phyloP scores from a whole-genome alignment of 768 basidiomycete species.

The Pisolithus marmoratus region DNA sequence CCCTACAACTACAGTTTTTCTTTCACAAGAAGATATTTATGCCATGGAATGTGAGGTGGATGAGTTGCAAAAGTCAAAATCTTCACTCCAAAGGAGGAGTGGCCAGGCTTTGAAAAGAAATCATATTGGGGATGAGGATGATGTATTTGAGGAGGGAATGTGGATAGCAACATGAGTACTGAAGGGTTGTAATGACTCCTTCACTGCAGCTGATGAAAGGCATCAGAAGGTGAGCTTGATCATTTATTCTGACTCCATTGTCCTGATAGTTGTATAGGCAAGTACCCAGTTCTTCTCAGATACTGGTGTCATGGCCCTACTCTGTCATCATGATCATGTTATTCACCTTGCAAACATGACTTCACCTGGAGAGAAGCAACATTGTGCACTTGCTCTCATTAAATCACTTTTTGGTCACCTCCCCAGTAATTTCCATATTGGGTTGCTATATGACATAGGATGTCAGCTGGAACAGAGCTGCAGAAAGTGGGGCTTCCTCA shows the following conservation, averaged over 20 bases:
- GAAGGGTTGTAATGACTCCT: constrained; percentile 23
- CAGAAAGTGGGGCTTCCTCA: too few relatives aligned
- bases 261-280: too few relatives aligned
- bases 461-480: too few relatives aligned
- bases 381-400: too few relatives aligned
- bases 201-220: too few relatives aligned
- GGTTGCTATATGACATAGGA: too few relatives aligned
- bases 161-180: constrained; percentile 24
- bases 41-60: neutral
- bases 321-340: constrained; percentile 17
- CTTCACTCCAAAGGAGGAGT: neutral
- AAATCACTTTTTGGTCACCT: too few relatives aligned
- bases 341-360: constrained; percentile 15
- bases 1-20: constrained; percentile 13
- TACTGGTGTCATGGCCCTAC: constrained; percentile 19
- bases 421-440: too few relatives aligned
- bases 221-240: too few relatives aligned
- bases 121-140: neutral
- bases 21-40: constrained; percentile 6
- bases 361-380: neutral
- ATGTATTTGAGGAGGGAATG: constrained; percentile 4
- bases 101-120: neutral
- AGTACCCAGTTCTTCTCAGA: constrained; percentile 8
- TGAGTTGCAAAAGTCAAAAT: neutral
- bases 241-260: too few relatives aligned